A percentile compares a stretch with the other conserved stretches of the same genome.
phyloP scores from a whole-genome alignment of 352 stramenopile genomes.

The Pythium aquatile region DNA sequence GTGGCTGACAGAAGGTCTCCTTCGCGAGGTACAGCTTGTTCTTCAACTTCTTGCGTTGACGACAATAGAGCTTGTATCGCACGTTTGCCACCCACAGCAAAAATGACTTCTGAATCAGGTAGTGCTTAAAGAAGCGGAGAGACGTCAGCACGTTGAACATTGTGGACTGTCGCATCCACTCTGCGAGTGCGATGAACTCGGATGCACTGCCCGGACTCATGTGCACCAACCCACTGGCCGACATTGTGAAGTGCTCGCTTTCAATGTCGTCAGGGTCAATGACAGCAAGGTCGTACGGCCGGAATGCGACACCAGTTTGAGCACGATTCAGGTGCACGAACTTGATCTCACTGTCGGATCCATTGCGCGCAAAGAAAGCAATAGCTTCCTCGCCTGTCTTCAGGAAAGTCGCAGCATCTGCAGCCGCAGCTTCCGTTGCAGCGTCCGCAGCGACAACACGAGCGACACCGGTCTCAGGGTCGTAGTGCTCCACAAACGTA shows the following conservation, averaged over 20 bases:
- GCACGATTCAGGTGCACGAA: slow-evolving; percentile 93
- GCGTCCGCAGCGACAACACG: slow-evolving; percentile 39
- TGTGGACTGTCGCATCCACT: slow-evolving; percentile 94
- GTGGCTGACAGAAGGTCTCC: slow-evolving; percentile 84
- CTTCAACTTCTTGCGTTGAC: slow-evolving; percentile 85
- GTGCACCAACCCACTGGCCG: slow-evolving; percentile 75
- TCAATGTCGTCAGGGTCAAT: slow-evolving; percentile 77
- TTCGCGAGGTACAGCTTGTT: slow-evolving; percentile 88
- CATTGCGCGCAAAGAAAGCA: slow-evolving; percentile 93
- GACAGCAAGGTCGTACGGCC: slow-evolving; percentile 92
- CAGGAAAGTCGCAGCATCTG: slow-evolving; percentile 50
- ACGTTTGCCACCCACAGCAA: slow-evolving; percentile 87
- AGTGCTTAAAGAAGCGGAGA: slow-evolving; percentile 94
- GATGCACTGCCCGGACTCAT: slow-evolving; percentile 72
- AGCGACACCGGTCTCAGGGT: slow-evolving; percentile 42
- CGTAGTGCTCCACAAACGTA: slow-evolving; percentile 46
- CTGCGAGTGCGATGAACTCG: slow-evolving; percentile 91
- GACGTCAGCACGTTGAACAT: slow-evolving; percentile 95
- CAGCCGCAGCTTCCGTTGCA: slow-evolving; percentile 50
- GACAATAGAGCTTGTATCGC: slow-evolving; percentile 88
- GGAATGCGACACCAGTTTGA: slow-evolving; percentile 64
- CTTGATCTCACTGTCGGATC: slow-evolving; percentile 91
- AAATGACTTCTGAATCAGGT: slow-evolving; percentile 92
- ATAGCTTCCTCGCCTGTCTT: slow-evolving; percentile 90
- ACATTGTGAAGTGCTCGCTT: slow-evolving; percentile 92